Conservation (phyloP, 331 rosid genomes). For the Malus hybrid region DNA sequence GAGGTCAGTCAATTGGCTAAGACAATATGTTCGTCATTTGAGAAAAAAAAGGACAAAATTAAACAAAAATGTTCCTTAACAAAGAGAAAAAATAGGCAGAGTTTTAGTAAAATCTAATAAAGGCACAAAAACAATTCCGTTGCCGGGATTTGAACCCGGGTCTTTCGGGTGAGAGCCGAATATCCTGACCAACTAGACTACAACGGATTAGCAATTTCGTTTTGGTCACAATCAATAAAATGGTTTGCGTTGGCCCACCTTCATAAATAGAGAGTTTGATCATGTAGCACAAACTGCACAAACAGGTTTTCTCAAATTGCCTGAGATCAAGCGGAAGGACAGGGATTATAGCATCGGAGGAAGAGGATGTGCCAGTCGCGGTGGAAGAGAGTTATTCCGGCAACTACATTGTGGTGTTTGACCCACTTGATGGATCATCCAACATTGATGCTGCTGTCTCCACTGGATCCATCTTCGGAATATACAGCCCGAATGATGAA, state of each 20-base stretch:
- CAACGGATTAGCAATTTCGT: neutral
- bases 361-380: conserved; percentile 96
- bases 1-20: too few relatives aligned
- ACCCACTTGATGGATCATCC: conserved; percentile 96
- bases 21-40: too few relatives aligned
- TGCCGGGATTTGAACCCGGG: conserved; percentile 13
- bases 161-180: neutral
- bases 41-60: neutral
- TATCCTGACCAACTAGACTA: conserved; percentile 23
- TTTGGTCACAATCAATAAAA: neutral
- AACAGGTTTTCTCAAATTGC: conserved; percentile 83
- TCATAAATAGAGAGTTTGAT: neutral
- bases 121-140: neutral
- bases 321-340: conserved; percentile 96
- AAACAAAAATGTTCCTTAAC: too few relatives aligned
- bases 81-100: neutral
- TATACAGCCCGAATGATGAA: conserved; percentile 92
- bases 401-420: conserved; percentile 88
- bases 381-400: conserved; percentile 99
- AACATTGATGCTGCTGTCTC: conserved; percentile 98
- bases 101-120: neutral
- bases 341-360: conserved; percentile 97
- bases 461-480: conserved; percentile 94
- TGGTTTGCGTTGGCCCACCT: neutral
- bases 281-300: too few relatives aligned